phyloP scores from a whole-genome alignment of 2,329 filamentous ascomycete genomes.

The Neofusicoccum sp. region DNA sequence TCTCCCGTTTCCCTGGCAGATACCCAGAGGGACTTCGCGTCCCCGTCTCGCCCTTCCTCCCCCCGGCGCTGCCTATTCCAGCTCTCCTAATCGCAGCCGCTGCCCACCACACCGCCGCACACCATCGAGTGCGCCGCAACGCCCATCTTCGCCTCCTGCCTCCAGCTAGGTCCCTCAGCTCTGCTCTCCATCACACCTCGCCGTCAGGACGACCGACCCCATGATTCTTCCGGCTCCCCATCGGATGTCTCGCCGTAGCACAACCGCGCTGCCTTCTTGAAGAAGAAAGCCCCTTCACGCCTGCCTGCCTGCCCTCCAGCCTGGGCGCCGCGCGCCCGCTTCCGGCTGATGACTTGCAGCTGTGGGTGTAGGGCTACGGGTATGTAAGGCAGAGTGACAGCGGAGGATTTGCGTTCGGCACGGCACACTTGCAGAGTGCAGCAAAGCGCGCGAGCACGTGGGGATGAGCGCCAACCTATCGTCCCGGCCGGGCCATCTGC shows the following conservation, averaged over 20 bases:
- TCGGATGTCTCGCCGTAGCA: background rate
- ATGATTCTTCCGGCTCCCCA: constrained; percentile 8
- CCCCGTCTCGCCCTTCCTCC: background rate
- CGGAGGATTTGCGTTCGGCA: background rate
- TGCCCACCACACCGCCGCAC: background rate
- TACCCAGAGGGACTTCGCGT: background rate
- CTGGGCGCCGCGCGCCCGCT: background rate
- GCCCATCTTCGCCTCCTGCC: background rate
- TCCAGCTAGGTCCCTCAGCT: constrained; percentile 4
- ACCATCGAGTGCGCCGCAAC: background rate
- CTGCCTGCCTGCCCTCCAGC: background rate
- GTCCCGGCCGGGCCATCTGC: background rate
- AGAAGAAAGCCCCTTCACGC: background rate
- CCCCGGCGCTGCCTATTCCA: too few species aligned
- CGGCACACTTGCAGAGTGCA: constrained; percentile 1
- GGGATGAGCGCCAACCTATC: background rate
- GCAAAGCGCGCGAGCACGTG: background rate
- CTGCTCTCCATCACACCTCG: background rate
- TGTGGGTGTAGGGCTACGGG: background rate
- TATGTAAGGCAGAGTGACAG: background rate
- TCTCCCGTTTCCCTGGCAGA: background rate
- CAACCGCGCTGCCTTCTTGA: background rate
- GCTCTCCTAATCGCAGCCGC: background rate
- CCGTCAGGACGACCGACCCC: background rate
- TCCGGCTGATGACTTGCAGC: constrained; percentile 2